These are phyloP conservation scores for Podospora sp. DNA, from an alignment of 495 filamentous ascomycete genomes.

Conservation along the genomic window DNA sequence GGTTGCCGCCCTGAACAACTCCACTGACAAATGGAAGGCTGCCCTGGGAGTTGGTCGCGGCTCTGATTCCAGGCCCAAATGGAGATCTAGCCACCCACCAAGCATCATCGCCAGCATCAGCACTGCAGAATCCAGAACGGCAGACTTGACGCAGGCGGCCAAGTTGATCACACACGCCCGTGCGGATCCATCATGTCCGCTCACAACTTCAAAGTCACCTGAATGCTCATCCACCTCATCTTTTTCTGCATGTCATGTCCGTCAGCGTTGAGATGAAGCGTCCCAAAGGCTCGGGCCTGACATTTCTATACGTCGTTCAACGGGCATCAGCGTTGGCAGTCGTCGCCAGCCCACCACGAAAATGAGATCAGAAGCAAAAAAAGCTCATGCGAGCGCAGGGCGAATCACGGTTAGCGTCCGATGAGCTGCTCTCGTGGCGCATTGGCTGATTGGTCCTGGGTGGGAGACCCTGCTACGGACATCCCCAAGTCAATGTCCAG, in stretches of 20 bases:
- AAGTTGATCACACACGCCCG: neutral
- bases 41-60: neutral
- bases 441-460: constrained; percentile 20
- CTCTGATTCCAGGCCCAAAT: neutral
- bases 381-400: neutral
- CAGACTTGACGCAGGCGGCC: neutral
- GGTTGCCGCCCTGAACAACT: neutral
- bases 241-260: neutral
- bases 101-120: too few species aligned
- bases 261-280: neutral
- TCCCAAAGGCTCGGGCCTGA: neutral
- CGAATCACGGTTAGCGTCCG: constrained; percentile 14
- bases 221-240: neutral
- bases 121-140: too few species aligned
- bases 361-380: constrained; percentile 1
- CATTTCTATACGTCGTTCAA: neutral
- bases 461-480: constrained; percentile 30
- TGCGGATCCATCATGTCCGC: too few species aligned
- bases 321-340: neutral
- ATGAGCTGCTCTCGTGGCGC: neutral
- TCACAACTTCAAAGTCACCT: neutral
- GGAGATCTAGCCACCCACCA: neutral
- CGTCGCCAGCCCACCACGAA: neutral
- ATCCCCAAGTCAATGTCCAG: constrained; percentile 40
- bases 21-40: too few species aligned